Conservation (phyloP, 1,139 yeast genomes). For the Casaregolazyma lundiana region DNA sequence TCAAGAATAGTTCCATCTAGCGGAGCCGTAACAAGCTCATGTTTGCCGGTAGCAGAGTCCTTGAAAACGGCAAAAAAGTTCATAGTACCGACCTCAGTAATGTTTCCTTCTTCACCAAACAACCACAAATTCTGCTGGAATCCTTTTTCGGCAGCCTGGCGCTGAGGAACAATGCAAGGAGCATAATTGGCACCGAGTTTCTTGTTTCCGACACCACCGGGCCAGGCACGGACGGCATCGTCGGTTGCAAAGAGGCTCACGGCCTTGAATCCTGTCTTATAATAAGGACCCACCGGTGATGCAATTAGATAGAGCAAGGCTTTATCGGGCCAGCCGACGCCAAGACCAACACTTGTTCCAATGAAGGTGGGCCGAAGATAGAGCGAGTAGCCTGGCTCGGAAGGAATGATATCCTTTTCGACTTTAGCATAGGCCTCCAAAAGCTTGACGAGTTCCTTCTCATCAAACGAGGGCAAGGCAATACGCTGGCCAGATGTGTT, state of each 20-base stretch:
- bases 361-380: slow-evolving; percentile 93
- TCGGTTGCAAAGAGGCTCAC: slow-evolving; percentile 91
- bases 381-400: slow-evolving; percentile 80
- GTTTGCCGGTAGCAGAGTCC: slow-evolving; percentile 64
- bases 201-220: slow-evolving; percentile 95
- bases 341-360: slow-evolving; percentile 83
- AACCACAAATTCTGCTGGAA: slow-evolving; percentile 96
- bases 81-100: slow-evolving; percentile 98
- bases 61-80: slow-evolving; percentile 83
- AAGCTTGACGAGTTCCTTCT: slow-evolving; percentile 67
- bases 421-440: slow-evolving; percentile 68
- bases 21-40: slow-evolving; percentile 94
- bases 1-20: slow-evolving; percentile 94
- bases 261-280: slow-evolving; percentile 88
- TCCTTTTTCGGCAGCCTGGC: slow-evolving; percentile 81
- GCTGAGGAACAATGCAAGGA: slow-evolving; percentile 86
- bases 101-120: slow-evolving; percentile 81
- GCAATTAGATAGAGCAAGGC: slow-evolving; percentile 83
- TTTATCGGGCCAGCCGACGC: slow-evolving; percentile 73
- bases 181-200: slow-evolving; percentile 98
- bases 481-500: slow-evolving; percentile 82
- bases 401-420: slow-evolving; percentile 76
- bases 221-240: slow-evolving; percentile 97
- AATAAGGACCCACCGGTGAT: slow-evolving; percentile 92
- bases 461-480: slow-evolving; percentile 79